Evolutionary conservation across 1,284 basidiomycete species (phyloP).

Genomic region (Paramarasmius palmivorus): DNA sequence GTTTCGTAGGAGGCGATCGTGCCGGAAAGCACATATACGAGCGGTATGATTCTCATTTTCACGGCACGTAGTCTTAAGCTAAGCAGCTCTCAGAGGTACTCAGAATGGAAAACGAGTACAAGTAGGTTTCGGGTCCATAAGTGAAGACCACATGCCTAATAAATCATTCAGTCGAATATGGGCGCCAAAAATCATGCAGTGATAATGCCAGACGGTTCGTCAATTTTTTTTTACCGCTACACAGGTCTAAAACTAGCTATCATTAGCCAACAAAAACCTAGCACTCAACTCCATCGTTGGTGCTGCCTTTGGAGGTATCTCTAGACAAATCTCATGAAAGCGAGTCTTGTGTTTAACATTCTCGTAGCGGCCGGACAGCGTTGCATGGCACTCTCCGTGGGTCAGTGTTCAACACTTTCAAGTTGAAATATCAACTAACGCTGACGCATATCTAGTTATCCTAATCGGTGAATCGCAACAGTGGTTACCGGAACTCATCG

Average conservation of each 20-base stretch:
- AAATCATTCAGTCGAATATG: conserved; percentile 69
- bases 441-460: conserved; percentile 46
- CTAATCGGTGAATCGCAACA: conserved; percentile 83
- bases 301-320: conserved; percentile 88
- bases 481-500: conserved; percentile 88
- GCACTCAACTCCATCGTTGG: conserved; percentile 93
- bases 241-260: conserved; percentile 4
- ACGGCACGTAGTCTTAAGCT: background rate
- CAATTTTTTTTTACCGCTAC: background rate
- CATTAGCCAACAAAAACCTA: conserved; percentile 87
- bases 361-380: conserved; percentile 90
- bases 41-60: conserved; percentile 44
- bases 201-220: conserved; percentile 88
- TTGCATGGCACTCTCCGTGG: conserved; percentile 94
- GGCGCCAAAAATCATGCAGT: conserved; percentile 98
- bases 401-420: conserved; percentile 38
- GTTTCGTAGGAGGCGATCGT: conserved; percentile 95
- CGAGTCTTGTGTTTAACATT: conserved; percentile 30
- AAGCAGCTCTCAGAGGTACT: conserved; percentile 57
- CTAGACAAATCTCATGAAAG: conserved; percentile 18
- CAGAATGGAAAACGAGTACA: conserved; percentile 92
- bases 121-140: conserved; percentile 31
- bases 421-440: background rate
- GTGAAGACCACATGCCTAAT: conserved; percentile 1
- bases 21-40: conserved; percentile 96